These are phyloP conservation scores for Sistotremastrum niveocremeum DNA, from an alignment of 768 basidiomycete species.

Conservation along the genomic window DNA sequence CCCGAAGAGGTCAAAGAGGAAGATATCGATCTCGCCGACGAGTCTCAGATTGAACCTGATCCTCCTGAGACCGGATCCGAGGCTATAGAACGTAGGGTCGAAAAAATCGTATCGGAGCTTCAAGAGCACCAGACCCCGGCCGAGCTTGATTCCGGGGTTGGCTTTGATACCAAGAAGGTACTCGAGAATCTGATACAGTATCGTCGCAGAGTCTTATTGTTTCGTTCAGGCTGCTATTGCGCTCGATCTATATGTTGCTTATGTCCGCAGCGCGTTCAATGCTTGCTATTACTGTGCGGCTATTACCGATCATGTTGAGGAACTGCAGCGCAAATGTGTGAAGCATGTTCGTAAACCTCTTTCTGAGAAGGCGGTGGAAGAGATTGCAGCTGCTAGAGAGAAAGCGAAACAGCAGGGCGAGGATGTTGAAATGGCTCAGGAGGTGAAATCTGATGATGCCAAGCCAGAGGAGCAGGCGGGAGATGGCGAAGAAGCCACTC, in stretches of 20 bases:
- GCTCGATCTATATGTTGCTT: slow-evolving; percentile 87
- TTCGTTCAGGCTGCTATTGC: slow-evolving; percentile 53
- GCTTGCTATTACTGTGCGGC: slow-evolving; percentile 97
- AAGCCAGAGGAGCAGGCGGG: slow-evolving; percentile 24
- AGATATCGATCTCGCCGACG: slow-evolving; percentile 26
- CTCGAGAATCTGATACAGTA: slow-evolving; percentile 10
- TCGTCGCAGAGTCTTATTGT: slow-evolving; percentile 11
- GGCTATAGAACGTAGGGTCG: slow-evolving; percentile 71
- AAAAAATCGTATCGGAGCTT: slow-evolving; percentile 60
- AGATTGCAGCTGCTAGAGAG: slow-evolving; percentile 40
- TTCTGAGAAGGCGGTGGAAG: slow-evolving; percentile 46
- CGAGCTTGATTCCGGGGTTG: slow-evolving; percentile 49
- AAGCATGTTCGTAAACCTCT: slow-evolving; percentile 76
- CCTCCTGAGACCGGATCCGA: slow-evolving; percentile 55
- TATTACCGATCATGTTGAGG: slow-evolving; percentile 85
- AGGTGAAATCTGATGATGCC: slow-evolving; percentile 27
- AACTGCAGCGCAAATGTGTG: slow-evolving; percentile 89
- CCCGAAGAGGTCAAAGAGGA: slow-evolving; percentile 23
- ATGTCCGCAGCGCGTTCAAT: slow-evolving; percentile 84
- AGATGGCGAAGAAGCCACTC: slow-evolving; percentile 14
- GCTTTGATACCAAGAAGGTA: slow-evolving; percentile 61
- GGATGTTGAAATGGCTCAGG: slow-evolving; percentile 29
- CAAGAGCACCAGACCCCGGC: slow-evolving; percentile 36
- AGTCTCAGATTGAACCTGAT: slow-evolving; percentile 22
- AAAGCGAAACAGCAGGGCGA: slow-evolving; percentile 19